phyloP scores from a whole-genome alignment of 192 early-diverging fungal genomes.

The Coemansia sp. region DNA sequence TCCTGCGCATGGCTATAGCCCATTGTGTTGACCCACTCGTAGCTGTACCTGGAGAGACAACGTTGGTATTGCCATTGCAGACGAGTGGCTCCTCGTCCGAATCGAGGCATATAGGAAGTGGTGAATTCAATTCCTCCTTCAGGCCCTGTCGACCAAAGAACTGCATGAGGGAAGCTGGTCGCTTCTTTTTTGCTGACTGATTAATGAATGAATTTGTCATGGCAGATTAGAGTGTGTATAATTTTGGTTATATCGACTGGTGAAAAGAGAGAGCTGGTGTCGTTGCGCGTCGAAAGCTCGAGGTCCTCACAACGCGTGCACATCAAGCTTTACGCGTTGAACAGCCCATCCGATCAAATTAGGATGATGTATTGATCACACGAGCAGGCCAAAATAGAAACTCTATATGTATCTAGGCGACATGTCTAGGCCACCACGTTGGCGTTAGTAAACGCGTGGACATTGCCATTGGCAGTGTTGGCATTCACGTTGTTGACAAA shows the following conservation, averaged over 20 bases:
- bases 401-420: no score
- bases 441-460: slow-evolving; percentile 74
- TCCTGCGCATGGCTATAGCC: background rate
- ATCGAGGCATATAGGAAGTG: no score
- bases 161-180: slow-evolving; percentile 23
- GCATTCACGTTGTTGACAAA: background rate
- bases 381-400: background rate
- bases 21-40: background rate
- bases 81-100: no score
- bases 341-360: no score
- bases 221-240: no score
- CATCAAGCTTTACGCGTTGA: no score
- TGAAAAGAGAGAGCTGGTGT: no score
- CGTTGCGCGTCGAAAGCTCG: no score
- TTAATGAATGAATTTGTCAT: background rate
- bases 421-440: slow-evolving; percentile 59
- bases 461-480: background rate
- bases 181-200: slow-evolving; percentile 10
- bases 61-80: background rate
- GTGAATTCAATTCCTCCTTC: slow-evolving; percentile 6
- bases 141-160: slow-evolving; percentile 23
- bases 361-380: background rate
- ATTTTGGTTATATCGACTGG: no score
- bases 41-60: background rate
- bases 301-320: no score